phyloP scores from a whole-genome alignment of 2,329 filamentous ascomycete species.

The Parastagonospora avenae region DNA sequence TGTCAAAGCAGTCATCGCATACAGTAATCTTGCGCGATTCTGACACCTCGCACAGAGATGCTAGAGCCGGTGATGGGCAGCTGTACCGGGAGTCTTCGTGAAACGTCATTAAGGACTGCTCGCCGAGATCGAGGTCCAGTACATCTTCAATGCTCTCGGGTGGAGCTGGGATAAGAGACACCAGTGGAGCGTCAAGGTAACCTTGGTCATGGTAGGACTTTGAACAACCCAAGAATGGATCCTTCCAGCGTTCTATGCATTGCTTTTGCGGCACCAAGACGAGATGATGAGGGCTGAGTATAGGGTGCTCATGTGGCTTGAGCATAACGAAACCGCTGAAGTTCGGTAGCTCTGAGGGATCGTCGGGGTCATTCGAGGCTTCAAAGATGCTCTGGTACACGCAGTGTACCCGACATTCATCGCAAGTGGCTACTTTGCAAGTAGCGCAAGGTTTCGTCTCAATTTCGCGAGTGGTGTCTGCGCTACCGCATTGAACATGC shows the following conservation, averaged over 20 bases:
- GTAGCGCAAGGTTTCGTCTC: conserved; percentile 30
- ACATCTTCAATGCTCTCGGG: conserved; percentile 32
- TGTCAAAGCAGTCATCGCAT: neutral
- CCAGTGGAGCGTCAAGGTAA: conserved; percentile 36
- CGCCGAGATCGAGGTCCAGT: conserved; percentile 32
- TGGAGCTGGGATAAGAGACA: conserved; percentile 16
- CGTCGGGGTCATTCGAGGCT: conserved; percentile 27
- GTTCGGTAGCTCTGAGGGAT: conserved; percentile 37
- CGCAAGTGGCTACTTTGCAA: conserved; percentile 39
- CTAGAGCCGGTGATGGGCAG: conserved; percentile 33
- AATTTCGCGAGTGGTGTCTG: conserved; percentile 3
- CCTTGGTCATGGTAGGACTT: conserved; percentile 39
- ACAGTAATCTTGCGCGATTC: conserved; percentile 22
- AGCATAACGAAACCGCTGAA: conserved; percentile 40
- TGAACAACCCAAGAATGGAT: conserved; percentile 7
- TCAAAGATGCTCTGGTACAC: conserved; percentile 41
- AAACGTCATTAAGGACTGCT: conserved; percentile 16
- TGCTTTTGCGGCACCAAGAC: neutral
- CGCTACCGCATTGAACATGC: conserved; percentile 28
- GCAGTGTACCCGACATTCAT: conserved; percentile 44
- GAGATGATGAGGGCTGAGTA: conserved; percentile 36
- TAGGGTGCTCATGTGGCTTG: conserved; percentile 28
- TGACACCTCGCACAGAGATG: conserved; percentile 27
- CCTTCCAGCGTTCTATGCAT: conserved; percentile 9
- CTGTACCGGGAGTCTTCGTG: conserved; percentile 24